phyloP scores from a whole-genome alignment of 1,284 basidiomycete genomes.

The Fomitopsis pinicola region DNA sequence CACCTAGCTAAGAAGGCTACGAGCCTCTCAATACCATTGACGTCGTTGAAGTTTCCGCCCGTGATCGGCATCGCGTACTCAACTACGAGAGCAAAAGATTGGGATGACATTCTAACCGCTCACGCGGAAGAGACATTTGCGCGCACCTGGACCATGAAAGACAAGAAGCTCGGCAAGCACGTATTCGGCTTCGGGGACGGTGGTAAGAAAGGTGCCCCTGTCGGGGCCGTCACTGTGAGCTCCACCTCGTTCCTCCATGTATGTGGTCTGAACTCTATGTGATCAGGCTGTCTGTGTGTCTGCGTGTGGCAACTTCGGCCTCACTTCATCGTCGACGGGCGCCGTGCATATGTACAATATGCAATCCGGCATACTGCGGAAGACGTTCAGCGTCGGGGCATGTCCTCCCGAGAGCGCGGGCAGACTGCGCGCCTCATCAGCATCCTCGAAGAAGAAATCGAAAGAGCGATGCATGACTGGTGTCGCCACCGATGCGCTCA shows the following conservation, averaged over 20 bases:
- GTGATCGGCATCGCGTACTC: constrained; percentile 80
- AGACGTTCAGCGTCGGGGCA: constrained; percentile 66
- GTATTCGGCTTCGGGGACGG: constrained; percentile 49
- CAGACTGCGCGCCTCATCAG: constrained; percentile 16
- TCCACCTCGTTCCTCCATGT: background rate
- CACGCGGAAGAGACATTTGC: constrained; percentile 81
- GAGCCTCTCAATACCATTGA: constrained; percentile 73
- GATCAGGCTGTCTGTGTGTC: constrained; percentile 82
- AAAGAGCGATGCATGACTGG: constrained; percentile 74
- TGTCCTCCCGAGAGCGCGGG: constrained; percentile 51
- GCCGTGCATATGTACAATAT: constrained; percentile 90
- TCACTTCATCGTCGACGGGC: constrained; percentile 80
- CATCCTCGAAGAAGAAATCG: constrained; percentile 38
- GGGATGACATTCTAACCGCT: constrained; percentile 94
- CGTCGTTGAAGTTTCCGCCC: constrained; percentile 79
- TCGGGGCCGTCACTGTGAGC: constrained; percentile 61
- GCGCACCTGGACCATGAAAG: constrained; percentile 83
- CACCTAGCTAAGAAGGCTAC: constrained; percentile 85
- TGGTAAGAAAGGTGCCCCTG: constrained; percentile 36
- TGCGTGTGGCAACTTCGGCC: constrained; percentile 94
- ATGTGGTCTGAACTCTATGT: constrained; percentile 2
- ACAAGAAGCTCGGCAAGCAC: constrained; percentile 80
- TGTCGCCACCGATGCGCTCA: constrained; percentile 83
- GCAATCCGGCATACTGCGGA: constrained; percentile 89
- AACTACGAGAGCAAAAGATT: constrained; percentile 84